Base-by-base conservation (phyloP, 2,329 filamentous ascomycete species). In the Furcasterigmium sp. region DNA sequence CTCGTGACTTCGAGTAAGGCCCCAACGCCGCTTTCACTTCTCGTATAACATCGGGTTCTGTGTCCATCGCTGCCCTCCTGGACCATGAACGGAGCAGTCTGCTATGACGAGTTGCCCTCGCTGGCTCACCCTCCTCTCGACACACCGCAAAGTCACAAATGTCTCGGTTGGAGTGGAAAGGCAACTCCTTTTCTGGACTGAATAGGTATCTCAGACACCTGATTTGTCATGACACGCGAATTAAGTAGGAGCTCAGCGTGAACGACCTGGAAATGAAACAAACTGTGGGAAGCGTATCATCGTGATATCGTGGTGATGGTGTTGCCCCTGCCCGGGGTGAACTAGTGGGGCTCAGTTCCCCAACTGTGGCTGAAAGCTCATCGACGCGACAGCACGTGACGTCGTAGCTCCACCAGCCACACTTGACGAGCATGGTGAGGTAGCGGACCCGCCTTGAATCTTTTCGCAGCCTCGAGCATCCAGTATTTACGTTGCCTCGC, bases 1-100 rank as follows among this genome's bases (percentile, higher is more conserved):
- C 76, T 20, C 78, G 70, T 21, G 75, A 69, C 41, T 75, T 77
- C 44, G 82, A 65, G 47, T 71, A 80, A 5, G 75, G 72, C 26
- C 67, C 62, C 18, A 84, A 65, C 15, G 59, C 62, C 32, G 62
- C 59, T 43, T 71, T 66, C 26, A 75, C 58, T 26, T 59, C 59
- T 38, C 63, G 54, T 13, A 69, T 44, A 11, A 57, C 54, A 14
- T 70, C 63, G 17, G 62, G 45, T 23, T 64, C 42, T 48, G 57
- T 50, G 13, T 51, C 54, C 53, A 57, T 59, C n/a, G 14, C 25
- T 10, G 25, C 18, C 19, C 18, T 3, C 18, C 26, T 39, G 26
- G 23, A 26, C 11, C 23, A 26, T 26, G 23, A 26, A 11, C 11
- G 23, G 7, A 26, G n/a, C n/a, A n/a, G n/a, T n/a, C n/a, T n/a